Percentiles rank a stretch among this genome's conserved stretches.
Conservation (phyloP, 2,329 filamentous ascomycete genomes). For the Anthostomella pinea region DNA sequence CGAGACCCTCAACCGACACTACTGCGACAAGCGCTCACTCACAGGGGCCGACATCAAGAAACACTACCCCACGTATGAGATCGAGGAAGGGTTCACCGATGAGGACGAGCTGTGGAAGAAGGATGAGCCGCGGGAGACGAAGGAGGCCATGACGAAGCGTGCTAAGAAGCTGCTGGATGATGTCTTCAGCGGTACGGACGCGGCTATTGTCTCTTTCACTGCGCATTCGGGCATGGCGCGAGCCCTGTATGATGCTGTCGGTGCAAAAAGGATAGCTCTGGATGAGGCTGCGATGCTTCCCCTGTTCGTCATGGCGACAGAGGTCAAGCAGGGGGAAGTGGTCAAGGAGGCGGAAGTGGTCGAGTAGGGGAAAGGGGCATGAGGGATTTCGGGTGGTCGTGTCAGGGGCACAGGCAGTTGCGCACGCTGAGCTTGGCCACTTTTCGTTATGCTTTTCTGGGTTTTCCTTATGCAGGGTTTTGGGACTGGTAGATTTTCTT, state of each 20-base stretch:
- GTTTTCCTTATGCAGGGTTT: too few relatives aligned
- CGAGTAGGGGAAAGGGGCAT: too few relatives aligned
- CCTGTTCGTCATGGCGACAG: too few relatives aligned
- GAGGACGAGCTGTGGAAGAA: constrained; percentile 52
- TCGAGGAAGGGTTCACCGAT: constrained; percentile 55
- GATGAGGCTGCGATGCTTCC: too few relatives aligned
- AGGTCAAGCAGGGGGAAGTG: too few relatives aligned
- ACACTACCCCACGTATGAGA: constrained; percentile 47
- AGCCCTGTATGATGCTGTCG: constrained; percentile 40
- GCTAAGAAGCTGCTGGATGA: constrained; percentile 44
- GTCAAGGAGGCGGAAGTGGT: too few relatives aligned
- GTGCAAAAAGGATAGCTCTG: too few relatives aligned
- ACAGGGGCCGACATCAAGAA: constrained; percentile 45
- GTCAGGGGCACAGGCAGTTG: too few relatives aligned
- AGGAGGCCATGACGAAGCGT: constrained; percentile 42
- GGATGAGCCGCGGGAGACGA: constrained; percentile 45
- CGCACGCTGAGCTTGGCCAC: too few relatives aligned
- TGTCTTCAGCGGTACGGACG: constrained; percentile 40
- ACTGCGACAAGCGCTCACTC: constrained; percentile 58
- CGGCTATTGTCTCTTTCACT: constrained; percentile 47
- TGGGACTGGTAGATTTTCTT: too few relatives aligned
- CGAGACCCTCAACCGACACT: constrained; percentile 59
- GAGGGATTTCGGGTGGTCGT: too few relatives aligned
- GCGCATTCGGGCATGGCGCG: constrained; percentile 48
- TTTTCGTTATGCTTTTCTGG: too few relatives aligned